phyloP scores from a whole-genome alignment of 1,284 basidiomycete genomes.

The Ustilago nuda region DNA sequence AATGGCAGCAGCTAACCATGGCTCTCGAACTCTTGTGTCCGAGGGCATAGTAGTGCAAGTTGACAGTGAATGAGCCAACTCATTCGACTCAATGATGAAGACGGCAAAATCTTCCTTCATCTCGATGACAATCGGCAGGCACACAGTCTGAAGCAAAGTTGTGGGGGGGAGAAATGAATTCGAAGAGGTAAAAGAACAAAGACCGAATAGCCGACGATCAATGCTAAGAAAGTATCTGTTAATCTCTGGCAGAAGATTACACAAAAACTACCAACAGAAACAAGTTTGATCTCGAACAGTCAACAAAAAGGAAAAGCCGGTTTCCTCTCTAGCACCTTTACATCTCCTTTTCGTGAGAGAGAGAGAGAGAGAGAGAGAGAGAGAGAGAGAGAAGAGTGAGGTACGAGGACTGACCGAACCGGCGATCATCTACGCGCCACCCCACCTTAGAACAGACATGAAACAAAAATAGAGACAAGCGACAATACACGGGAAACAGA shows the following conservation, averaged over 20 bases:
- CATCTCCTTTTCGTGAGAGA: not conserved
- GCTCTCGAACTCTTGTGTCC: too few relatives aligned
- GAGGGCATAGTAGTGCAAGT: too few relatives aligned
- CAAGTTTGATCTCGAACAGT: conserved; percentile 12
- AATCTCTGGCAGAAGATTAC: conserved; percentile 13
- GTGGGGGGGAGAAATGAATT: conserved; percentile 15
- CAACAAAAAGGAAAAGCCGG: conserved; percentile 29
- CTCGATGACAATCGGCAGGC: not conserved
- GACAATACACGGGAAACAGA: conserved; percentile 11
- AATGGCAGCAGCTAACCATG: not conserved
- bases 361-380: too few relatives aligned
- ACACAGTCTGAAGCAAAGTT: not conserved
- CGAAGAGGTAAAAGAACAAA: conserved; percentile 1
- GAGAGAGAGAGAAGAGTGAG: conserved; percentile 13
- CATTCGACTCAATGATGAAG: not conserved
- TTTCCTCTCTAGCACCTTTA: conserved; percentile 30
- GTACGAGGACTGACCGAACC: conserved; percentile 40
- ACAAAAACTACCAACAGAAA: conserved; percentile 8
- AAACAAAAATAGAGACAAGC: conserved; percentile 1
- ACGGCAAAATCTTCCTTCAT: not conserved
- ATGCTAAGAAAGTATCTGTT: conserved; percentile 16
- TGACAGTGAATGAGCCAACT: too few relatives aligned
- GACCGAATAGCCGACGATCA: not conserved
- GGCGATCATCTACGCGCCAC: conserved; percentile 43
- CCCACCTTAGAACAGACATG: conserved; percentile 26